A percentile compares a stretch with the other conserved stretches of the same genome.
Evolutionary conservation across 768 basidiomycete species (phyloP).

Genomic region (Collybia nuda): DNA sequence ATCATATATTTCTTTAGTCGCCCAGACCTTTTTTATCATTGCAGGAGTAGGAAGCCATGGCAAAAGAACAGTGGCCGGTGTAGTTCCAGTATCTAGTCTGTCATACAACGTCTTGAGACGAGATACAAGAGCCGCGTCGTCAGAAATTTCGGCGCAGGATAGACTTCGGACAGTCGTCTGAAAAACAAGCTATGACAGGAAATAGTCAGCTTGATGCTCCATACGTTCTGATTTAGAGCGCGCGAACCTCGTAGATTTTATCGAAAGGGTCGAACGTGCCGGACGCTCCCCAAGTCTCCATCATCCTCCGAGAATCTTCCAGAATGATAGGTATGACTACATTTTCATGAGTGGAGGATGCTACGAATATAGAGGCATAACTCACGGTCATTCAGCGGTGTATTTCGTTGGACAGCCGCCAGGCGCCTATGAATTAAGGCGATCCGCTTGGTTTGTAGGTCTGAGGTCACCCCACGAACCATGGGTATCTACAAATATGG

Average conservation of each 20-base stretch:
- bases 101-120: constrained; percentile 69
- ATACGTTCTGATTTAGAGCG: neutral
- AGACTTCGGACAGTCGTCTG: constrained; percentile 71
- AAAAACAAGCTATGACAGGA: constrained; percentile 55
- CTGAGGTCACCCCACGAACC: constrained; percentile 72
- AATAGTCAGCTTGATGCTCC: constrained; percentile 4
- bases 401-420: constrained; percentile 59
- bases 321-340: constrained; percentile 67
- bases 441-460: constrained; percentile 61
- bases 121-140: constrained; percentile 58
- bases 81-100: constrained; percentile 66
- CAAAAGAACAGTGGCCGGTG: constrained; percentile 68
- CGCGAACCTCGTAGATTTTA: constrained; percentile 62
- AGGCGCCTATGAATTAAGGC: constrained; percentile 73
- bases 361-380: constrained; percentile 6
- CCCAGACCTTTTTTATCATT: constrained; percentile 67
- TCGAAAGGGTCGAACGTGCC: constrained; percentile 75
- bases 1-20: constrained; percentile 76
- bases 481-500: constrained; percentile 59
- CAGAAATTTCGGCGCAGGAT: constrained; percentile 67
- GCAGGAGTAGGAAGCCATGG: constrained; percentile 79
- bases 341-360: constrained; percentile 8
- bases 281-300: constrained; percentile 64
- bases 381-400: constrained; percentile 61
- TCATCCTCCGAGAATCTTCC: constrained; percentile 58